A percentile compares a stretch with the other conserved stretches of the same genome.
Evolutionary conservation across 352 stramenopile species (phyloP).

Genomic region (Pythium phragmiticola): DNA sequence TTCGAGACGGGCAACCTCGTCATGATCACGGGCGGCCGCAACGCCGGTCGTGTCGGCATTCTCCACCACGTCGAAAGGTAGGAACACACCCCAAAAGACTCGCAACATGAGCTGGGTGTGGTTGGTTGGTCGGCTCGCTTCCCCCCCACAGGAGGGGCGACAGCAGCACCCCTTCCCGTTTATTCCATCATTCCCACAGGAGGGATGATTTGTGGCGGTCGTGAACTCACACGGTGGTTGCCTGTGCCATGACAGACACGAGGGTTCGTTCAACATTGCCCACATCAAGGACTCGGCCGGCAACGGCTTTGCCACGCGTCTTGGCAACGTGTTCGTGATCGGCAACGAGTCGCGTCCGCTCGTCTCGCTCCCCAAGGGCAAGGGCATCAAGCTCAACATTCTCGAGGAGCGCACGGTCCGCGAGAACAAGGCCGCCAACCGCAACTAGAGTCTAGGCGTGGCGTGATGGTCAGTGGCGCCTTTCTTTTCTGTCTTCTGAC

Average conservation of each 20-base stretch:
- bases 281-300: constrained; percentile 98
- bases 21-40: constrained; percentile 97
- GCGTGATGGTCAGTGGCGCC: background rate
- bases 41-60: constrained; percentile 96
- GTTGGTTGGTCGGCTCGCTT: constrained; percentile 41
- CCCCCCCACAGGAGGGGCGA: background rate
- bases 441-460: constrained; percentile 39
- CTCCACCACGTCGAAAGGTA: constrained; percentile 97
- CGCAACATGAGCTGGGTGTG: constrained; percentile 79
- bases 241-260: constrained; percentile 77
- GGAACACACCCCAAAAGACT: constrained; percentile 88
- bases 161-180: constrained; percentile 5
- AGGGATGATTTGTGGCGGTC: background rate
- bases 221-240: too few relatives aligned
- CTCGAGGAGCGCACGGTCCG: constrained; percentile 92
- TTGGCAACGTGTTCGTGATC: constrained; percentile 98
- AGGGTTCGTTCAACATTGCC: constrained; percentile 99
- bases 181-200: background rate
- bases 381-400: constrained; percentile 99
- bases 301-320: constrained; percentile 97
- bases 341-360: constrained; percentile 91
- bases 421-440: constrained; percentile 58
- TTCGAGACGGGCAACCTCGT: constrained; percentile 98
- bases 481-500: too few relatives aligned
- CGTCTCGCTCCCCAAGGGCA: constrained; percentile 97